Conservation (phyloP, 208 protist species). For the Trypanosoma cruzi region DNA sequence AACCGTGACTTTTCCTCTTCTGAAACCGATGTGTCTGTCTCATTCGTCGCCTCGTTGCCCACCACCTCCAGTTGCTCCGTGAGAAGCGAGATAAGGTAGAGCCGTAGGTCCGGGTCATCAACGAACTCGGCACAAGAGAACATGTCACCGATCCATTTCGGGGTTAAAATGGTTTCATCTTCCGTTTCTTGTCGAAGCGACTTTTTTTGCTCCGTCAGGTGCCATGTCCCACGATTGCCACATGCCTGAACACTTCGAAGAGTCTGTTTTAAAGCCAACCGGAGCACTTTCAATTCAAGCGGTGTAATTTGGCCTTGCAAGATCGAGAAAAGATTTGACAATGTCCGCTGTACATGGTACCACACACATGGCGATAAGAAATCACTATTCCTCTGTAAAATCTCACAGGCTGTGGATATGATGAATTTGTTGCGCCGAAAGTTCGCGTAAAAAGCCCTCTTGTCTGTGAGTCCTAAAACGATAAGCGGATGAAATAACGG, state of each 20-base stretch:
- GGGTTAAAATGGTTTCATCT: slow-evolving; percentile 8
- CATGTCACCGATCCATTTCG: slow-evolving; percentile 21
- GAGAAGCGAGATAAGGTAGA: slow-evolving; percentile 24
- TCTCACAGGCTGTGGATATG: slow-evolving; percentile 28
- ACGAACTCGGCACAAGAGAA: slow-evolving; percentile 25
- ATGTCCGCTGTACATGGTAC: slow-evolving; percentile 9
- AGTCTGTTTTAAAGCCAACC: slow-evolving; percentile 11
- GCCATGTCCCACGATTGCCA: slow-evolving; percentile 25
- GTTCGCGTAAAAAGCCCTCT: slow-evolving; percentile 23
- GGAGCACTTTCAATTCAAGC: slow-evolving; percentile 10
- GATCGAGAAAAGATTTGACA: slow-evolving; percentile 11
- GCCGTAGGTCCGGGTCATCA: slow-evolving; percentile 16
- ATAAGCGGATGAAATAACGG: slow-evolving; percentile 10
- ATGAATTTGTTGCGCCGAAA: slow-evolving; percentile 26
- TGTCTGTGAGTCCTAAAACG: slow-evolving; percentile 6
- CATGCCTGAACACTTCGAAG: slow-evolving; percentile 22
- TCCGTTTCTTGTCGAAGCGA: not conserved
- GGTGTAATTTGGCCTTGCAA: slow-evolving; percentile 17
- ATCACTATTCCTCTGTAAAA: slow-evolving; percentile 17
- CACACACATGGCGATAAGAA: slow-evolving; percentile 24
- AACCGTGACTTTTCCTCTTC: slow-evolving; percentile 12
- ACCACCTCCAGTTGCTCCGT: slow-evolving; percentile 14
- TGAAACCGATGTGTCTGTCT: not conserved
- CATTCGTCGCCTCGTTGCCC: not conserved
- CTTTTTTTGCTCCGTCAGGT: slow-evolving; percentile 6